Percentiles rank a stretch among this genome's conserved stretches.
These are phyloP conservation scores for Sicyos baderoa DNA, from an alignment of 306 rosid genomes.

Conservation along the genomic window DNA sequence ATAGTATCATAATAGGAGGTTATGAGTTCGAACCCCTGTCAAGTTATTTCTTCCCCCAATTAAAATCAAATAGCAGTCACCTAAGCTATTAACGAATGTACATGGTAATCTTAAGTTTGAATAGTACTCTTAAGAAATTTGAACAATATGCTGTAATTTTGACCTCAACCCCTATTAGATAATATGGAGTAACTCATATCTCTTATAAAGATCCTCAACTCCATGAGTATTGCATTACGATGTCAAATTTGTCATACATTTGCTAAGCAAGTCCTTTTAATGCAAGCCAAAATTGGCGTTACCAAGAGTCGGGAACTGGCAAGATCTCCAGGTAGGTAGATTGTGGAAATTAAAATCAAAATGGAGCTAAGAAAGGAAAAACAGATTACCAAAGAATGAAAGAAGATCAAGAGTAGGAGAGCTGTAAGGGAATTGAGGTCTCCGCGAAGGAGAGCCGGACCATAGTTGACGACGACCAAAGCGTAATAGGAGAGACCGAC, in stretches of 20 bases:
- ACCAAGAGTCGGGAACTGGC: no score
- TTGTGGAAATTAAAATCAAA: neutral
- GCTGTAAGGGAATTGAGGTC: conserved; percentile 33
- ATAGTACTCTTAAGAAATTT: neutral
- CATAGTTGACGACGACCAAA: conserved; percentile 45
- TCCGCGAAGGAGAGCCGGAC: conserved; percentile 46
- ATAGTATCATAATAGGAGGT: no score
- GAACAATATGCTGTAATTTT: neutral
- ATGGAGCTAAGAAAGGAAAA: neutral
- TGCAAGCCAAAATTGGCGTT: neutral
- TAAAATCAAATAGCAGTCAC: neutral
- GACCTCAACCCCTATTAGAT: no score
- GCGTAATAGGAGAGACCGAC: conserved; percentile 54
- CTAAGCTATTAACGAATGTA: neutral
- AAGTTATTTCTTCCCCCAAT: no score
- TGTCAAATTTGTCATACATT: neutral
- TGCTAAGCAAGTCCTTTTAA: neutral
- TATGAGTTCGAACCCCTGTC: no score
- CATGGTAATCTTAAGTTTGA: no score
- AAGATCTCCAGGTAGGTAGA: neutral
- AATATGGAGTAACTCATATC: no score
- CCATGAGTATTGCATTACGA: neutral
- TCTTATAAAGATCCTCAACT: no score
- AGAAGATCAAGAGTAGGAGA: conserved; percentile 37
- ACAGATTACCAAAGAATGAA: conserved; percentile 56